Base-by-base conservation (phyloP, 2,329 filamentous ascomycete genomes). In the Xylaria sp. region DNA sequence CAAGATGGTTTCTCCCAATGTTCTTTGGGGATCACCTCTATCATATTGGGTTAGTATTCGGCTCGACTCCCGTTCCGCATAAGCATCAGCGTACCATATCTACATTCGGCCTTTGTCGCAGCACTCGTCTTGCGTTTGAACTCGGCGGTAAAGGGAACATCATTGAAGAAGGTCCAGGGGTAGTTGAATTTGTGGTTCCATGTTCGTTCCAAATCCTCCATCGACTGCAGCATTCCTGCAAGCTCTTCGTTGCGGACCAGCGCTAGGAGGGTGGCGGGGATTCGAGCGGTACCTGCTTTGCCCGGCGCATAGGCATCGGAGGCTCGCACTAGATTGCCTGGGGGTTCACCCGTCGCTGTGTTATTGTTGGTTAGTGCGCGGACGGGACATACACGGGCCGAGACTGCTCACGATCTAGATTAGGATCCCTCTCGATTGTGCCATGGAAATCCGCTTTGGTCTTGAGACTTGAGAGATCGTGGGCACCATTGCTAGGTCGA, bases 111-210 rank as follows among this genome's bases (percentile, higher is more conserved):
- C 68, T 96, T 97, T 17, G 94, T 98, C 52, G 86, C 88, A 27
- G 88, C 92, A 65, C 85, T 82, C 0, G 93, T 98, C 76, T 85
- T 87, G 71, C 81, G 81, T 80, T 96, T 98, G 81, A 99, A 99
- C 71, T 98, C 93, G 15, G 95, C 90, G 2, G 90, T 89, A 73
- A 99, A 99, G 15, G 92, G 91, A 54, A 91, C 89, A 73, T 99
- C 94, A 79, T 99, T 99, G 84, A 99, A 96, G 77, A 99, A 99
- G 8, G 93, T 97, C 92, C 95, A 99, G 0, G 95, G 95, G 74
- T 99, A 99, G 81, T 99, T 99, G 86, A 98, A 99, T 75, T 99
- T 99, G 82, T 87, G 83, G 73, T 99, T 99, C 93, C 93, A 99
- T 1, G 94, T 98, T 67, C 90, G 82, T 79, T 99, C 95, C 62